phyloP scores from a whole-genome alignment of 2,329 filamentous ascomycete species.

The Phoma sp. region DNA sequence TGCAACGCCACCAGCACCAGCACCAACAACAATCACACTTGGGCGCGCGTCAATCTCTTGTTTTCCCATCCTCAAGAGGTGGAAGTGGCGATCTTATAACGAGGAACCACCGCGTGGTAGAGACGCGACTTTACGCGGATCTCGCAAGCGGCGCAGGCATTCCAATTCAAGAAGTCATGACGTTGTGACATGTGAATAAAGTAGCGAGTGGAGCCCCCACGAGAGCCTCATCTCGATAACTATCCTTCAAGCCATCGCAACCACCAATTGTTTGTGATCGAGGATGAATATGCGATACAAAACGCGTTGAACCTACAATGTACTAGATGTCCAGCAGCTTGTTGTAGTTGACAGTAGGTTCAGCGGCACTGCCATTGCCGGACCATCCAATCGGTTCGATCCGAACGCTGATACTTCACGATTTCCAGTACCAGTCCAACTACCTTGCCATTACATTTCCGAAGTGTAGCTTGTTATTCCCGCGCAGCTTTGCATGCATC shows the following conservation, averaged over 20 bases:
- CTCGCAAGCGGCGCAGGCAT: conserved; percentile 13
- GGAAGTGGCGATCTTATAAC: conserved; percentile 12
- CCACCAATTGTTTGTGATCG: conserved; percentile 15
- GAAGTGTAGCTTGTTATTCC: too few relatives aligned
- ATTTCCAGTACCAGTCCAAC: too few relatives aligned
- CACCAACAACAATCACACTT: conserved; percentile 59
- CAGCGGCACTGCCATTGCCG: conserved; percentile 6
- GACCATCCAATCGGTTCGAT: conserved; percentile 3
- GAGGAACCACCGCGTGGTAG: conserved; percentile 14
- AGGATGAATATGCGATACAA: not conserved
- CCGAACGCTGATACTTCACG: conserved; percentile 2
- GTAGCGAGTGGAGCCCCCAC: conserved; percentile 13
- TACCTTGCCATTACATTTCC: too few relatives aligned
- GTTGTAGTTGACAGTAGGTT: conserved; percentile 5
- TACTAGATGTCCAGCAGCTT: not conserved
- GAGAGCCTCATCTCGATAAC: conserved; percentile 11
- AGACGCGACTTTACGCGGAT: conserved; percentile 18
- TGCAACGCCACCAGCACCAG: conserved; percentile 75
- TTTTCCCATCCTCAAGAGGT: conserved; percentile 14
- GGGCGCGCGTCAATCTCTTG: conserved; percentile 23
- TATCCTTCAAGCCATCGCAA: conserved; percentile 1
- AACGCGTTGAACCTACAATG: conserved; percentile 4
- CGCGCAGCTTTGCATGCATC: not conserved
- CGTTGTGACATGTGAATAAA: conserved; percentile 15
- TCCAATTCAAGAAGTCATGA: conserved; percentile 22